Evolutionary conservation across 345 rosid species (phyloP).

Genomic region (Syzygium jambos): DNA sequence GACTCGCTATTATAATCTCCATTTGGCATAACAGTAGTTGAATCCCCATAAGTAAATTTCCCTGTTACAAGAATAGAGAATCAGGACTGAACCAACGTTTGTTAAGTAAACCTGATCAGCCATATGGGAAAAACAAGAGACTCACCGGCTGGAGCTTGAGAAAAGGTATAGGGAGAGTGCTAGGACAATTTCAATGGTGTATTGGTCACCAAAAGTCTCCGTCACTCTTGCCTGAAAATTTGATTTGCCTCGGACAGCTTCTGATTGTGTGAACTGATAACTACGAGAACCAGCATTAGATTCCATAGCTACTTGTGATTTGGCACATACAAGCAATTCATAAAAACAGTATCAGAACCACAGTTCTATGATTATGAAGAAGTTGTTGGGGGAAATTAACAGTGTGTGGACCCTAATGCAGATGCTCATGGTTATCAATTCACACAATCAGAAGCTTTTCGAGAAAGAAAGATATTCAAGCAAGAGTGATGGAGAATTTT

Average conservation of each 20-base stretch:
- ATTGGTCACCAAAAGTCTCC: constrained; percentile 58
- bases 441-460: not conserved
- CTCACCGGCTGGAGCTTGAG: constrained; percentile 36
- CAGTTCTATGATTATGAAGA: not conserved
- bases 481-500: not conserved
- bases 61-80: constrained; percentile 15
- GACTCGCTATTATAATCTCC: constrained; percentile 30
- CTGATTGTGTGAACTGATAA: constrained; percentile 20
- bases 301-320: not conserved
- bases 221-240: constrained; percentile 68
- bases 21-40: constrained; percentile 17
- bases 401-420: not conserved
- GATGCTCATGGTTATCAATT: not conserved
- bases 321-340: not conserved
- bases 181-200: constrained; percentile 56
- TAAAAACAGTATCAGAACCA: not conserved
- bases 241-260: constrained; percentile 50
- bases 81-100: not conserved
- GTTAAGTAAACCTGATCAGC: not conserved
- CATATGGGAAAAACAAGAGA: not conserved
- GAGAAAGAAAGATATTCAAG: not conserved
- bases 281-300: constrained; percentile 38
- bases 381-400: not conserved
- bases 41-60: constrained; percentile 31
- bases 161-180: constrained; percentile 13